Evolutionary conservation across 805 yeast genomes (phyloP), one percentile per base, ranked within the genome.

Genomic region (Candida tallmaniae): DNA sequence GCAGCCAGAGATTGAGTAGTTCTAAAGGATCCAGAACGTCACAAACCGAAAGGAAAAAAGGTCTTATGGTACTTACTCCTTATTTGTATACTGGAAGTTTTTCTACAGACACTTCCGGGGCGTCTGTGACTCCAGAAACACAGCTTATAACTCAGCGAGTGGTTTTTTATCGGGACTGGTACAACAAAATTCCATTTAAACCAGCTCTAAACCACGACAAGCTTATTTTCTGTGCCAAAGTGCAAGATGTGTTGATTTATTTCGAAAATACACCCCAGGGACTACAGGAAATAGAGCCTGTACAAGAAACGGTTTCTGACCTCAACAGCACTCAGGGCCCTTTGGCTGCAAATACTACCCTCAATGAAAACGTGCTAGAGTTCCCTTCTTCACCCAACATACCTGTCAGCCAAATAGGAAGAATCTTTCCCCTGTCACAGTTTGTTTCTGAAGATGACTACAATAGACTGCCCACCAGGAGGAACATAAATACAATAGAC

Each of bases 91-190:
- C n/a, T n/a, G n/a, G n/a, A n/a, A n/a, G n/a, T n/a, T n/a, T n/a
- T n/a, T 6, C 31, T 9, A 9, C 25, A 27, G 23, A 22, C 9
- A 22, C 9, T 19, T 28, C 11, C 15, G 16, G 50, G 15, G 56
- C 53, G 14, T 39, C 52, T n/a, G n/a, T n/a, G n/a, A n/a, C n/a
- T n/a, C n/a, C n/a, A n/a, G n/a, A n/a, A n/a, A n/a, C n/a, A n/a
- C n/a, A n/a, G n/a, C n/a, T 46, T 13, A 34, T 58, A 24, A 44
- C 55, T 4, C 40, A 50, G 4, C 41, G 62, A 19, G 36, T 60
- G 4, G 29, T 61, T 3, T 59, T 65, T 34, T 62, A 54, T 43
- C 50, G 48, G 23, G 70, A 65, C 41, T 64, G 68, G 68, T 54
- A 47, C 30, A 47, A 47, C 30, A 51, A 50, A 24, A 23, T 48